Evolutionary conservation across 2,329 filamentous ascomycete species (phyloP), one percentile per base, ranked within the genome.

Genomic region (Ophiostoma australiae): DNA sequence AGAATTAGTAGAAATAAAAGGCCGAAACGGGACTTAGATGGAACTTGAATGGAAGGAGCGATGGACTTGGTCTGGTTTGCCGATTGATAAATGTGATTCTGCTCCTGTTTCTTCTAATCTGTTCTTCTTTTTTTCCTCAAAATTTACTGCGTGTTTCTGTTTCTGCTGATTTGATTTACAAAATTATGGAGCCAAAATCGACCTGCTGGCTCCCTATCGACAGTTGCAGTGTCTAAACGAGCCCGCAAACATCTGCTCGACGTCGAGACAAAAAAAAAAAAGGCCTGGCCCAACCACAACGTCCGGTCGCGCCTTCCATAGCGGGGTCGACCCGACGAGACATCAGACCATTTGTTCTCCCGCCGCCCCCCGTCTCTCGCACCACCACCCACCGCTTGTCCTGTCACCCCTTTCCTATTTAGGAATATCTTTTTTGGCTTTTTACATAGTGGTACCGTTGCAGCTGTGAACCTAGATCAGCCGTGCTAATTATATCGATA

Each of bases 301-400:
- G 37, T 69, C 68, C 63, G 68, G 27, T 68, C 63, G 65, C 68
- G 71, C 68, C 65, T 72, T 70, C 65, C 71, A 68, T 68, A 72
- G 71, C 71, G 71, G 70, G 71, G 71, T 70, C 55, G 15, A 39
- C n/a, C 44, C 63, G 37, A 44, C 27, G 6, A 69, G 58, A 72
- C 58, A 72, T 72, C 71, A 72, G 71, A 69, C 71, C 71, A 72
- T 72, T 67, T 70, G 13, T 55, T 72, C 67, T 67, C 35, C 65
- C 39, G 66, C 71, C 55, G 37, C 31, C 27, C 39, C 55, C 67
- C 55, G 55, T 35, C 44, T 33, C 69, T 72, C 66, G 67, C 67
- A 48, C 71, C 71, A 72, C 68, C 70, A 66, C 63, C 63, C 63
- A 66, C 63, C 63, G 63, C 63, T 39, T 65, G 63, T 66, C 33